Evolutionary conservation across 352 stramenopile species (phyloP).

Genomic region (Phytopythium litorale): DNA sequence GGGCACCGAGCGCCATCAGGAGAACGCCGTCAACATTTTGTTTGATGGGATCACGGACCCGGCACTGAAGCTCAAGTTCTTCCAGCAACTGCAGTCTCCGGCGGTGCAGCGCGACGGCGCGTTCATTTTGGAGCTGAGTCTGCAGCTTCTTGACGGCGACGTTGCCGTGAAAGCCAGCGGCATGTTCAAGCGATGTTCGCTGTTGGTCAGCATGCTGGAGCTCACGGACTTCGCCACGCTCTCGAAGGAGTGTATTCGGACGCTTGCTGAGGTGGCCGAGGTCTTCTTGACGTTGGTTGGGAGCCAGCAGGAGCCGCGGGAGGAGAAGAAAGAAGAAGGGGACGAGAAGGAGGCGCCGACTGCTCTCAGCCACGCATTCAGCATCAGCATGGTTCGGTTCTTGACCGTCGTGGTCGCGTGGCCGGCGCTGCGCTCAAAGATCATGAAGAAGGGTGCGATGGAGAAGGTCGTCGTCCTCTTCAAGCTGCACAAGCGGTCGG

Average conservation of each 20-base stretch:
- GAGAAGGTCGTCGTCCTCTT: conserved; percentile 49
- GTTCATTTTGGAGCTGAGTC: conserved; percentile 62
- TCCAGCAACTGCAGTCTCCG: conserved; percentile 46
- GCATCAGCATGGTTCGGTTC: conserved; percentile 39
- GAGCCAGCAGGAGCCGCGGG: conserved; percentile 11
- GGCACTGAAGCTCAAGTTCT: conserved; percentile 45
- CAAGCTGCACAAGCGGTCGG: conserved; percentile 31
- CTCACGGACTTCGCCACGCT: conserved; percentile 36
- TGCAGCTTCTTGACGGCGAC: conserved; percentile 71
- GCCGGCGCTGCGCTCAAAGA: conserved; percentile 31
- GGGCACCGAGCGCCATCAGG: conserved; percentile 74
- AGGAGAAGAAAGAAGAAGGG: conserved; percentile 19
- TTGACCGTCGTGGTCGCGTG: conserved; percentile 28
- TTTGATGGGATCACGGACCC: conserved; percentile 56
- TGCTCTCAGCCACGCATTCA: conserved; percentile 14
- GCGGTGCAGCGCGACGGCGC: conserved; percentile 46
- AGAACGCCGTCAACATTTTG: conserved; percentile 73
- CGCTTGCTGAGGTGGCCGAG: conserved; percentile 54
- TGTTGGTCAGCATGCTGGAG: conserved; percentile 53
- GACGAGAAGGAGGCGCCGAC: conserved; percentile 7
- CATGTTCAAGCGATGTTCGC: conserved; percentile 62
- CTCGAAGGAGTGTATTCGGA: conserved; percentile 47
- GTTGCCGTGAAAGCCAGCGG: conserved; percentile 41
- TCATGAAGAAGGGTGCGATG: conserved; percentile 54
- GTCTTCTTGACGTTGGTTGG: conserved; percentile 35